Evolutionary conservation across 179 eudicot species (phyloP), one percentile per base, ranked within the genome.

Genomic region (Silene vulgaris): DNA sequence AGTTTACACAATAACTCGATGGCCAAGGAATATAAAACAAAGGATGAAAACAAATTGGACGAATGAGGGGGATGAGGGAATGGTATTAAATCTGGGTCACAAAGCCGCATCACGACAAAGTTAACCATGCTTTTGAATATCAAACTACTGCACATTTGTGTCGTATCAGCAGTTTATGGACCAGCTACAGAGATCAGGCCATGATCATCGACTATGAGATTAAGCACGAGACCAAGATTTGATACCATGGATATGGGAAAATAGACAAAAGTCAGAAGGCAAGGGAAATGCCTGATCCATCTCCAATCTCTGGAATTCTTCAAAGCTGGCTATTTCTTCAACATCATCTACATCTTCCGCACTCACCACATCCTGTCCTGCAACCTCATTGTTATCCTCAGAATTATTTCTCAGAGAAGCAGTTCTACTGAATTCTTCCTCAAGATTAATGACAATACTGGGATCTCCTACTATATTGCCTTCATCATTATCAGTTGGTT

Each of bases 231-330:
- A 52, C 59, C 59, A 14, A 52, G 59, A 52, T 14, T 52, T 52
- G 12, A 52, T 52, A 52, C 59, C 59, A 52, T 52, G 59, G 59
- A 67, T 8, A 59, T 8, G 40, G 43, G 20, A 59, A 69, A 1
- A 21, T 12, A 13, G 14, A 37, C 6, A 21, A 5, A 72, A 67
- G 48, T 30, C 32, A 74, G 52, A 65, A 75, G 66, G n/a, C 19
- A 50, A 37, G 13, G 77, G 32, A 52, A 73, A 75, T 85, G 88
- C 98, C 94, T 88, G 95, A 78, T 90, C 91, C 79, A 72, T 77
- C 83, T 94, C 98, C 72, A 82, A 85, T 68, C 83, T 92, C 79
- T 92, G 93, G 19, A 81, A 78, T 79, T 92, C 96, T 84, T 94
- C 96, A 69, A 82, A 82, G 65, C 74, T 89, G 61, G 87, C 88